Evolutionary conservation across 2,329 filamentous ascomycete genomes (phyloP), one percentile per base, ranked within the genome.

Genomic region (Penicillium sp.): DNA sequence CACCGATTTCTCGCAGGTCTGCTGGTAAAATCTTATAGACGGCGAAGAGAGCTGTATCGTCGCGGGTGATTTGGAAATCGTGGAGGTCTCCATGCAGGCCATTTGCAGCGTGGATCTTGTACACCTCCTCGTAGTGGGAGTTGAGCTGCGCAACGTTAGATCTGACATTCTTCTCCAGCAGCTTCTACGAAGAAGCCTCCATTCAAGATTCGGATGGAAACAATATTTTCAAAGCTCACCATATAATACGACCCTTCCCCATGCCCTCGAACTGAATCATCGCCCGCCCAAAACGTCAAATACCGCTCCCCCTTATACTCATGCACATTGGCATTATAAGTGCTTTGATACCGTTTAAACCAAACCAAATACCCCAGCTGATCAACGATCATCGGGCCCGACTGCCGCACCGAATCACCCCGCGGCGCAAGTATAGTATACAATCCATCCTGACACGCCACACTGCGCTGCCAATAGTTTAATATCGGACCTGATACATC

Each of bases 231-330:
- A 22, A 22, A 57, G 30, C 68, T 51, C 61, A 73, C 80, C 81
- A 84, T 80, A 59, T 81, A 78, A 61, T 81, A 80, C 56, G 71
- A 71, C 13, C 81, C 82, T 38, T 77, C 74, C 2, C 82, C 81
- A 66, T 82, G 79, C 2, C 80, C 81, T 2, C 76, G 76, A 14
- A 68, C 58, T n/a, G 79, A 76, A 35, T 79, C 75, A 64, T 80
- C 77, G 16, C 81, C 81, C n/a, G 78, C 74, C 81, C 81, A 83
- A 64, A 82, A 83, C 0, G 80, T 82, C 53, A 83, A 66, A 68
- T 82, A 82, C 8, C 72, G 66, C 60, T 81, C 67, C 1, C 77
- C 79, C 59, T 75, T 76, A 63, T 79, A 83, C 7, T 69, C 64
- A 65, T 83, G 79, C 1, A 81, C 77, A 62, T 79, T 78, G 4